Conservation (phyloP, 2,329 filamentous ascomycete genomes). For the Aspergillus sergii region DNA sequence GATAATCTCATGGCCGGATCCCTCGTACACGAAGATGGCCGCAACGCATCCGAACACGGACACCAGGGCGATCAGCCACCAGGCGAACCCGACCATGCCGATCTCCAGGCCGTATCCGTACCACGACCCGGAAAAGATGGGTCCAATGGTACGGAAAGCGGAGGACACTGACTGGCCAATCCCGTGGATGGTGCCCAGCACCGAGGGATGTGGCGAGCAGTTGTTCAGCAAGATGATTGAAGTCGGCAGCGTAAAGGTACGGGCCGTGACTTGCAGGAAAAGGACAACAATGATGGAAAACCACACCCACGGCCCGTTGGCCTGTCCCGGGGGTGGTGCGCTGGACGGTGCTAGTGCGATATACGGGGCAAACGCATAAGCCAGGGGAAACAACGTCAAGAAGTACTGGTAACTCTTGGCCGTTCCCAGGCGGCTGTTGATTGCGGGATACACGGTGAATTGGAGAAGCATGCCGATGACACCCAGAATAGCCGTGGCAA, state of each 20-base stretch:
- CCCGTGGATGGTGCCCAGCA: constrained; percentile 62
- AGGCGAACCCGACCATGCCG: constrained; percentile 59
- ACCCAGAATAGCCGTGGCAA: constrained; percentile 75
- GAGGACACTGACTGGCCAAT: constrained; percentile 60
- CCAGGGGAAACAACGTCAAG: constrained; percentile 69
- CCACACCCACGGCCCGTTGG: constrained; percentile 60
- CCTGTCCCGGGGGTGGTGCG: constrained; percentile 43
- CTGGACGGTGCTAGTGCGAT: constrained; percentile 67
- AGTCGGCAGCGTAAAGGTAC: constrained; percentile 68
- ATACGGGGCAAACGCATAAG: constrained; percentile 72
- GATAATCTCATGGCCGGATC: constrained; percentile 62
- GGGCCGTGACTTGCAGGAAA: constrained; percentile 69
- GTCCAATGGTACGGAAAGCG: constrained; percentile 59
- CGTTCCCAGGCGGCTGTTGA: constrained; percentile 69
- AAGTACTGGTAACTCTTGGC: constrained; percentile 68
- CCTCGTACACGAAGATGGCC: constrained; percentile 65
- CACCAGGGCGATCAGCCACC: constrained; percentile 59
- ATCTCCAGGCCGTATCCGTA: constrained; percentile 58
- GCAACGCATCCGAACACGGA: constrained; percentile 61
- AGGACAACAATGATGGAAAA: constrained; percentile 65
- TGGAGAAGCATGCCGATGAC: constrained; percentile 73
- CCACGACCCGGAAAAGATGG: constrained; percentile 58
- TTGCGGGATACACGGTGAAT: constrained; percentile 68
- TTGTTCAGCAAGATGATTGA: constrained; percentile 64
- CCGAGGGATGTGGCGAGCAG: constrained; percentile 60